Evolutionary conservation across 768 basidiomycete genomes (phyloP).

Genomic region (Tulasnella sp.): DNA sequence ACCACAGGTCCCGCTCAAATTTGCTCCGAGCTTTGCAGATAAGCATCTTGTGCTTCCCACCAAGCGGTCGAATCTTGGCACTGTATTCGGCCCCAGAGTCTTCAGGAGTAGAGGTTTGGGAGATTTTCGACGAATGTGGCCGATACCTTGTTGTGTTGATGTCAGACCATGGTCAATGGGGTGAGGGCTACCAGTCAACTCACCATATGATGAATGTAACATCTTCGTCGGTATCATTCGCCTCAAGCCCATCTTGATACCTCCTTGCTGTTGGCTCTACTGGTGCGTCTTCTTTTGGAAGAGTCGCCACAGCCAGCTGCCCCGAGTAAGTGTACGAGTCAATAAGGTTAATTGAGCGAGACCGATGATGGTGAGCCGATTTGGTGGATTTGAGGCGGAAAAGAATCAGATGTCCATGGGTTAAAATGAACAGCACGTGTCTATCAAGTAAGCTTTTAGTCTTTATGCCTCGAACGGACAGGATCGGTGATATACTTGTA

Average conservation of each 20-base stretch:
- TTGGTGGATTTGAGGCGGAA: constrained; percentile 62
- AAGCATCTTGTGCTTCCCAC: constrained; percentile 54
- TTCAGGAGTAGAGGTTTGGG: not conserved
- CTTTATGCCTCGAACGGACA: not conserved
- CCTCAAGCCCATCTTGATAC: constrained; percentile 87
- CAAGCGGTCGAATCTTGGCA: constrained; percentile 46
- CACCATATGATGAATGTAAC: constrained; percentile 80
- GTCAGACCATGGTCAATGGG: not conserved
- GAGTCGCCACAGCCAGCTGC: constrained; percentile 63
- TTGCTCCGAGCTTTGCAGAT: constrained; percentile 74
- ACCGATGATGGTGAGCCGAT: constrained; percentile 53
- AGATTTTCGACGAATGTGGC: constrained; percentile 19
- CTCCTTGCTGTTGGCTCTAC: constrained; percentile 51
- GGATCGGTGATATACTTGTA: constrained; percentile 58
- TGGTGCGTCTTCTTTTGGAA: constrained; percentile 37
- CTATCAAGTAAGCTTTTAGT: constrained; percentile 36
- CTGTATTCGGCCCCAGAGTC: not conserved
- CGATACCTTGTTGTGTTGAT: constrained; percentile 29
- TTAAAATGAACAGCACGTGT: constrained; percentile 66
- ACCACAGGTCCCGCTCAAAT: constrained; percentile 91
- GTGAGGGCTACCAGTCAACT: constrained; percentile 28
- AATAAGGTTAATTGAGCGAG: constrained; percentile 55
- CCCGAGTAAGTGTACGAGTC: constrained; percentile 88
- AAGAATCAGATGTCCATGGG: constrained; percentile 67
- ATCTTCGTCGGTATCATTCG: constrained; percentile 83